Evolutionary conservation across 768 basidiomycete genomes (phyloP), one percentile per base, ranked within the genome.

Genomic region (Podaxis sp.): DNA sequence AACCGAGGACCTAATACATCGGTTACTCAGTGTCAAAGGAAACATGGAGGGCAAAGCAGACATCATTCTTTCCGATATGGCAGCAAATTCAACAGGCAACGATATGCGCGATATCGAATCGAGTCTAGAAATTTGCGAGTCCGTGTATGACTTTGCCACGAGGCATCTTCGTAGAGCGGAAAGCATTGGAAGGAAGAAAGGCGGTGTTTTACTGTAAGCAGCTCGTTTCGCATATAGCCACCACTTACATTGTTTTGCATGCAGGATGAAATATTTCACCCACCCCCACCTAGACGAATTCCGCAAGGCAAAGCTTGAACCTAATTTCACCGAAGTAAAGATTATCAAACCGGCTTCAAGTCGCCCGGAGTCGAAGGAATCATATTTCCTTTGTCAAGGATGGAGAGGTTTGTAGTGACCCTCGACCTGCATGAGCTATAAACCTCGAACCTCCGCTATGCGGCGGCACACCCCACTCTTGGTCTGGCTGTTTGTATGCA

Each of bases 21-120:
- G 69, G 9, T 58, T 76, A n/a, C 64, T 78, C 35, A 62, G 63
- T 21, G 57, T 57, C 7, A 69, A 67, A 16, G 65, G 65, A 38
- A 71, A 73, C 59, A 61, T 67, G 0, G 69, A 71, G 2, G 73
- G 72, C 16, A 82, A 80, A 71, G 89, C 86, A 5, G 93, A 98
- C 69, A 76, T 95, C 16, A 82, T 97, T 25, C 78, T 97, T 3
- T 92, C 89, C 6, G 95, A 97, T 68, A 95, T 98, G 89, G 91
- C 94, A 16, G 86, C 86, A 18, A 94, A 95, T 70, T 78, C 85
- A 61, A 83, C 88, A 1, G 95, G 96, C 4, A 86, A 89, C 62
- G 71, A 78, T 16, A 71, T 74, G 0, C 78, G 79, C 53, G 95
- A 98, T 72, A 80, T 82, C 1, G 80, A 87, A 66, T 71, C 79